Evolutionary conservation across 208 protist species (phyloP), one percentile per base, ranked within the genome.

Genomic region (Trypanosoma brucei): DNA sequence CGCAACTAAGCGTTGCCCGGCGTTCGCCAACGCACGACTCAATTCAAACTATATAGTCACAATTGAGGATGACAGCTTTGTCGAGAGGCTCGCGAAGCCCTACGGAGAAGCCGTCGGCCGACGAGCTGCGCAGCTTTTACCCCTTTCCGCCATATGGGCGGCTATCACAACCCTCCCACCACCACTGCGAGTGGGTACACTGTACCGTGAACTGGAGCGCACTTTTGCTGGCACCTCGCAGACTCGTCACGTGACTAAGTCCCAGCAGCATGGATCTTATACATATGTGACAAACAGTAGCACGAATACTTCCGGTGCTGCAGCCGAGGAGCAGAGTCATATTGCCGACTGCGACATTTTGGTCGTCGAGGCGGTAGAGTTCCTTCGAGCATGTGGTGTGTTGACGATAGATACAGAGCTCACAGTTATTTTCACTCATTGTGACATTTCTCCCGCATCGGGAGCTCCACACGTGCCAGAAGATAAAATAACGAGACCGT

Each of bases 301-400:
- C n/a, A n/a, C 53, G 33, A 54, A 14, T 40, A 9, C 37, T 30
- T 44, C 45, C 36, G 3, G 33, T 45, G 9, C 53, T 33, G 33
- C 63, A 22, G 35, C n/a, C 36, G 59, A 68, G 30, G 63, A 76
- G 14, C 65, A 78, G 14, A 75, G 69, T 8, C 34, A 31, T 38
- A 52, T 42, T 7, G 66, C 77, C 3, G 79, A 79, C 6, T 34
- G 76, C 2, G 79, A 83, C 49, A 76, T 79, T 51, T 62, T 91
- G 3, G 83, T 75, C 45, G 65, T 85, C 48, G 86, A 88, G 48
- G 72, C 86, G 8, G 81, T 93, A 13, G 86, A 91, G 65, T 87
- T 88, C 62, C 70, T 93, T 55, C 78, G 74, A 11, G n/a, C 76
- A 6, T 63, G 72, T 22, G 81, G 75, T 8, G 81, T 62, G 6